Conservation (phyloP, 1,284 basidiomycete species). For the Gymnopus androsaceus region DNA sequence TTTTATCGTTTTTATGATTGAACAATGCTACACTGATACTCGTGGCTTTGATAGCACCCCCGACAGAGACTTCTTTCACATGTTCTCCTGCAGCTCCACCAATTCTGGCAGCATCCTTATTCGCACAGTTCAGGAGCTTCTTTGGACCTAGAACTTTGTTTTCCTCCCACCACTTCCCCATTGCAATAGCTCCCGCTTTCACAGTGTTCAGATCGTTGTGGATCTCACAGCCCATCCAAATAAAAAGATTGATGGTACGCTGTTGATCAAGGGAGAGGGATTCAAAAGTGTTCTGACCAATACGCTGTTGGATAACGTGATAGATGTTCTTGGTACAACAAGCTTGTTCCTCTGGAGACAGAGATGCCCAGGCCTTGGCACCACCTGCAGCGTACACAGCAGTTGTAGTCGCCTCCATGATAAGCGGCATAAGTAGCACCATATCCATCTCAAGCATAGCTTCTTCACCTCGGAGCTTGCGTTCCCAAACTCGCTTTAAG, state of each 20-base stretch:
- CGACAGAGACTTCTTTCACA: conserved; percentile 23
- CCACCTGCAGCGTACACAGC: conserved; percentile 20
- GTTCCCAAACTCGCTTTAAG: too few relatives aligned
- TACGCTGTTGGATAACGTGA: too few relatives aligned
- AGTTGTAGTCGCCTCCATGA: conserved; percentile 5
- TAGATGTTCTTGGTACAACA: conserved; percentile 1
- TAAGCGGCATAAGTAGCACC: too few relatives aligned
- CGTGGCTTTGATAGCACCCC: conserved; percentile 33
- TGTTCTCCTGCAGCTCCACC: conserved; percentile 15
- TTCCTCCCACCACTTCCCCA: conserved; percentile 25
- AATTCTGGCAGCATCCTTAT: conserved; percentile 23
- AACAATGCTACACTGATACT: conserved; percentile 27
- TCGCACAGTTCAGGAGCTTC: conserved; percentile 32
- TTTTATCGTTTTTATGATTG: conserved; percentile 37
- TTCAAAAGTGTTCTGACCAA: neutral
- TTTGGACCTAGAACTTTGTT: conserved; percentile 23
- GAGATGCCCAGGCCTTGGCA: conserved; percentile 16
- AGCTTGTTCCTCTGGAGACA: conserved; percentile 15
- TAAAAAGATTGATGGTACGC: conserved; percentile 23
- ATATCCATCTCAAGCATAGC: conserved; percentile 3
- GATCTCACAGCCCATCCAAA: conserved; percentile 36
- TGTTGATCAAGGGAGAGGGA: conserved; percentile 21
- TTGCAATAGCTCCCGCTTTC: conserved; percentile 27
- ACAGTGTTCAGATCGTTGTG: conserved; percentile 39
- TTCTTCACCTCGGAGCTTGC: conserved; percentile 19